Evolutionary conservation across 1,284 basidiomycete species (phyloP).

Genomic region (Pterulicium gracile): DNA sequence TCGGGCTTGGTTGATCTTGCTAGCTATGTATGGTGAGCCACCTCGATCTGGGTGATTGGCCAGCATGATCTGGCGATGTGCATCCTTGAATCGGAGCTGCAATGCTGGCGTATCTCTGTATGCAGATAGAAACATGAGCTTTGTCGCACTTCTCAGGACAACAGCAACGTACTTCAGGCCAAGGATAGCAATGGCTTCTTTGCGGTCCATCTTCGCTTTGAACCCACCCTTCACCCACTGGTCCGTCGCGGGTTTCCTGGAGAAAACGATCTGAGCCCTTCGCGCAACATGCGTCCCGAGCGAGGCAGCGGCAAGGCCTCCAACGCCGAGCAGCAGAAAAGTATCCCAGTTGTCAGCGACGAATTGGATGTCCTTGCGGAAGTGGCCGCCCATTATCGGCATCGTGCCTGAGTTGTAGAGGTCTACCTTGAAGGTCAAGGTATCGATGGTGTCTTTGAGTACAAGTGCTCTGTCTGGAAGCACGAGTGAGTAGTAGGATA

Average conservation of each 20-base stretch:
- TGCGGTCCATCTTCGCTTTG: conserved; percentile 91
- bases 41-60: conserved; percentile 96
- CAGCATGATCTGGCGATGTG: conserved; percentile 87
- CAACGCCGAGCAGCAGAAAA: conserved; percentile 66
- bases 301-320: conserved; percentile 72
- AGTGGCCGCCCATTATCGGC: too few relatives aligned
- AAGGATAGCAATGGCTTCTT: conserved; percentile 85
- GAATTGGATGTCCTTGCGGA: not conserved
- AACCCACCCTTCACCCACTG: conserved; percentile 94
- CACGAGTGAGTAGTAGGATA: too few relatives aligned
- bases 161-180: conserved; percentile 70
- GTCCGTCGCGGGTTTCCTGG: conserved; percentile 55
- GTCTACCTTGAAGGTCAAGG: too few relatives aligned
- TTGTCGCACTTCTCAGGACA: conserved; percentile 8
- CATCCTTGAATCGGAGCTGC: conserved; percentile 73
- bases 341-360: conserved; percentile 47
- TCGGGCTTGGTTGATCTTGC: conserved; percentile 94
- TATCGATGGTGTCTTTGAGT: too few relatives aligned
- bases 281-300: conserved; percentile 62
- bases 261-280: conserved; percentile 41
- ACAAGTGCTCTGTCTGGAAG: too few relatives aligned
- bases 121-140: conserved; percentile 7
- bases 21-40: conserved; percentile 91
- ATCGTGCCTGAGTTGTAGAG: too few relatives aligned
- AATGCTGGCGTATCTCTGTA: conserved; percentile 69